A percentile compares a stretch with the other conserved stretches of the same genome.
Conservation (phyloP, 2,329 filamentous ascomycete genomes). For the Claviceps sp. region DNA sequence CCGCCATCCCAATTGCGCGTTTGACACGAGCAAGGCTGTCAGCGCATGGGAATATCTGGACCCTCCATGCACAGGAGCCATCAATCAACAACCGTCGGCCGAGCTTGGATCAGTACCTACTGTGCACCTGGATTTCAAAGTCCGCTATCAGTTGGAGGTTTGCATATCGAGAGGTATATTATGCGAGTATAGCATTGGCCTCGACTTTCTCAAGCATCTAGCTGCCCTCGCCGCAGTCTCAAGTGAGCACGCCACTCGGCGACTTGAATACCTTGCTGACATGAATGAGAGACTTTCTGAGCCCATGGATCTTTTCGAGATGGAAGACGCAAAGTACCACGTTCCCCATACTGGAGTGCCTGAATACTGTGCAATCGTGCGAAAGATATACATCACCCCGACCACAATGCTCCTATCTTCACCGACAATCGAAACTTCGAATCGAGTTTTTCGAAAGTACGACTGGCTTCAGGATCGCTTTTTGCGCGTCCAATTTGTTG, state of each 20-base stretch:
- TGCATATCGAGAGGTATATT: slow-evolving; percentile 73
- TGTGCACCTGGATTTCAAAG: slow-evolving; percentile 47
- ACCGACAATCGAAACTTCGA: slow-evolving; percentile 73
- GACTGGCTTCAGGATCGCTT: slow-evolving; percentile 61
- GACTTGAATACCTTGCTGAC: slow-evolving; percentile 64
- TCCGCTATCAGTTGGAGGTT: slow-evolving; percentile 85
- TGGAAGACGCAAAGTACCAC: slow-evolving; percentile 34
- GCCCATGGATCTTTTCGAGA: slow-evolving; percentile 58
- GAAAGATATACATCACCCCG: slow-evolving; percentile 70
- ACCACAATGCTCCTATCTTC: slow-evolving; percentile 68
- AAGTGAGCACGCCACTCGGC: slow-evolving; percentile 40
- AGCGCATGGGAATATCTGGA: slow-evolving; percentile 21
- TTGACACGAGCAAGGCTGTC: slow-evolving; percentile 21
- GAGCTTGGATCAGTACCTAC: slow-evolving; percentile 12
- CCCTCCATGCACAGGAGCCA: slow-evolving; percentile 7
- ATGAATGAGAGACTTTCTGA: slow-evolving; percentile 48
- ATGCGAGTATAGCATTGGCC: slow-evolving; percentile 59
- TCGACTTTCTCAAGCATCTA: slow-evolving; percentile 54
- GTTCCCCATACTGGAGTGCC: slow-evolving; percentile 43
- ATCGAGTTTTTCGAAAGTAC: slow-evolving; percentile 70
- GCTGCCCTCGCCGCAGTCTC: slow-evolving; percentile 36
- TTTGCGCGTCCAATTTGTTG: slow-evolving; percentile 76
- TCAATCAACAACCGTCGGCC: slow-evolving; percentile 15
- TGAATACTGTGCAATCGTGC: slow-evolving; percentile 58
- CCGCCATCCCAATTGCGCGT: slow-evolving; percentile 26